A percentile compares a stretch with the other conserved stretches of the same genome.
Conservation (phyloP, 108 stramenopile genomes). For the Skeletonema grethae region DNA sequence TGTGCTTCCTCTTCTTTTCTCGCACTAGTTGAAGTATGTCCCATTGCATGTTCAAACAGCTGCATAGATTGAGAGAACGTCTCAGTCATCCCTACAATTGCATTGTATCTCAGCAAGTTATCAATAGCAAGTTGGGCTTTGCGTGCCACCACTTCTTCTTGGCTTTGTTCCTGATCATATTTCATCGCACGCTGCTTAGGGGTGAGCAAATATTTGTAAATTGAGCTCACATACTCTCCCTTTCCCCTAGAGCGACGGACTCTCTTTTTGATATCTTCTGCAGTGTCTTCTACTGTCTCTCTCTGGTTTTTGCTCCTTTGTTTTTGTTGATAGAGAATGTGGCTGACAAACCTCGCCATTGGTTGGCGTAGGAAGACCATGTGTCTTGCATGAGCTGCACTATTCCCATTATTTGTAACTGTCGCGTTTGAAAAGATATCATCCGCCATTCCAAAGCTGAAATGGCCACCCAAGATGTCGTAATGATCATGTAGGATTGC, state of each 20-base stretch:
- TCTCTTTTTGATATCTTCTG: slow-evolving; percentile 18
- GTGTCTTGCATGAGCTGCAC: slow-evolving; percentile 21
- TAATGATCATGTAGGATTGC: slow-evolving; percentile 31
- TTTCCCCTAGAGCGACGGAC: slow-evolving; percentile 10
- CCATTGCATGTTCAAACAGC: slow-evolving; percentile 44
- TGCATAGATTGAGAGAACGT: slow-evolving; percentile 53
- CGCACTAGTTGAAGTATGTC: slow-evolving; percentile 2
- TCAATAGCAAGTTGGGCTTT: slow-evolving; percentile 22
- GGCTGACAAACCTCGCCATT: slow-evolving; percentile 49
- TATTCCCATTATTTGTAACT: neutral
- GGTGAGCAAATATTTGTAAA: slow-evolving; percentile 51
- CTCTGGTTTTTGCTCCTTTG: slow-evolving; percentile 3
- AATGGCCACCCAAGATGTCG: slow-evolving; percentile 59
- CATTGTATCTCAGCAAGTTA: slow-evolving; percentile 56
- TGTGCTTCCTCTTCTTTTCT: slow-evolving; percentile 1
- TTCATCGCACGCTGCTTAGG: slow-evolving; percentile 35
- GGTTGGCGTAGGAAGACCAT: slow-evolving; percentile 57
- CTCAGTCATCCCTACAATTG: slow-evolving; percentile 59
- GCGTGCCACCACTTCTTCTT: slow-evolving; percentile 20
- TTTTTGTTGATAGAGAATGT: slow-evolving; percentile 32
- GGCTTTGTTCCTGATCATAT: neutral
- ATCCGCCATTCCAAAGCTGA: slow-evolving; percentile 39
- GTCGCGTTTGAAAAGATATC: slow-evolving; percentile 6
- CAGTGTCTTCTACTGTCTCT: slow-evolving; percentile 6
- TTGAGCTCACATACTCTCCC: slow-evolving; percentile 30